These are phyloP conservation scores for Cyberlindnera samutprakarnensis DNA, from an alignment of 805 yeast genomes.

Conservation along the genomic window DNA sequence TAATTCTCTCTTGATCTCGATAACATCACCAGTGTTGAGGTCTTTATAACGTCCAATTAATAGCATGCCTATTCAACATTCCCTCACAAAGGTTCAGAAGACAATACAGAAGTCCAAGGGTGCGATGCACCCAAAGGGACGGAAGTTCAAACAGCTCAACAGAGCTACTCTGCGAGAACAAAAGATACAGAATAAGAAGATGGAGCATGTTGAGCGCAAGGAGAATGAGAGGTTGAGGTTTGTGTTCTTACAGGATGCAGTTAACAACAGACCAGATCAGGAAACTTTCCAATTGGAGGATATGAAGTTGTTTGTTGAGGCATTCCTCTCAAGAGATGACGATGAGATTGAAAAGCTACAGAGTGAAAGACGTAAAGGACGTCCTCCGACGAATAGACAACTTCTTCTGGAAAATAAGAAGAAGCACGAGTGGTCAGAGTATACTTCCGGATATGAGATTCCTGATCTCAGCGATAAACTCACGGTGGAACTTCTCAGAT, in stretches of 20 bases:
- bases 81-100: slow-evolving; percentile 57
- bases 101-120: slow-evolving; percentile 46
- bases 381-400: slow-evolving; percentile 75
- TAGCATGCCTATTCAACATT: slow-evolving; percentile 59
- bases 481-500: slow-evolving; percentile 52
- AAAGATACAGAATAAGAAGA: slow-evolving; percentile 55
- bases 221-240: slow-evolving; percentile 53
- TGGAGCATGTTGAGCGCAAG: slow-evolving; percentile 48
- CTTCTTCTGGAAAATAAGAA: slow-evolving; percentile 53
- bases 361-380: slow-evolving; percentile 69
- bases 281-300: slow-evolving; percentile 47
- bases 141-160: slow-evolving; percentile 77
- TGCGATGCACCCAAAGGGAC: slow-evolving; percentile 76
- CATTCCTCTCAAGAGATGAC: slow-evolving; percentile 61
- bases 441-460: slow-evolving; percentile 56
- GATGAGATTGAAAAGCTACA: slow-evolving; percentile 64
- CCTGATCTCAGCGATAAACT: slow-evolving; percentile 64
- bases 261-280: slow-evolving; percentile 33
- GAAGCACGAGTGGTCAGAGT: slow-evolving; percentile 56
- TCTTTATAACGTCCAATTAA: no score
- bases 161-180: slow-evolving; percentile 83
- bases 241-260: slow-evolving; percentile 53
- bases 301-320: slow-evolving; percentile 50
- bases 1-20: no score
- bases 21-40: no score